A percentile compares a stretch with the other conserved stretches of the same genome.
These are phyloP conservation scores for Hypoxylon trugodes DNA, from an alignment of 495 filamentous ascomycete species.

Conservation along the genomic window DNA sequence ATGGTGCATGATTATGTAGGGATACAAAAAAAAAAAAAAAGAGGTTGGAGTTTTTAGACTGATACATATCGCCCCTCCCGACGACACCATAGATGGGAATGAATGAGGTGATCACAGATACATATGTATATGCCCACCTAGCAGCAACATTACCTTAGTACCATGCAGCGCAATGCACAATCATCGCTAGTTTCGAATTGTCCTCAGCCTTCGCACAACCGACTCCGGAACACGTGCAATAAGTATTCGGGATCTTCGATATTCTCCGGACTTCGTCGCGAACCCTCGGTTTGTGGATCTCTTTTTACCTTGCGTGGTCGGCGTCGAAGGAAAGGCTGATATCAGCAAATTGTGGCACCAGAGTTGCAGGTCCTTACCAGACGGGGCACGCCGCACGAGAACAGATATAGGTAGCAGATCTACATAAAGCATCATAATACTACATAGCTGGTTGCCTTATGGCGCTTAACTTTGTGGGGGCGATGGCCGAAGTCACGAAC, in stretches of 20 bases:
- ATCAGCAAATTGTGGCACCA: constrained; percentile 12
- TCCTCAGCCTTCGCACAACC: constrained; percentile 16
- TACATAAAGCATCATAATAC: constrained; percentile 22
- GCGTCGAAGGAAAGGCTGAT: not conserved
- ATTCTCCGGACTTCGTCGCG: constrained; percentile 4
- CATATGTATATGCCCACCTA: constrained; percentile 2
- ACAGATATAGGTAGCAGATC: constrained; percentile 31
- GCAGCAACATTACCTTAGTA: constrained; percentile 22
- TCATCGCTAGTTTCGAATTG: constrained; percentile 8
- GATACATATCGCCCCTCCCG: constrained; percentile 24
- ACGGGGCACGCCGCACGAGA: constrained; percentile 14
- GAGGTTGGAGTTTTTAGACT: constrained; percentile 22
- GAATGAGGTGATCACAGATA: constrained; percentile 19
- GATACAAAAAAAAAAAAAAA: constrained; percentile 21
- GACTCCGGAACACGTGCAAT: not conserved
- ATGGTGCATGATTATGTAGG: constrained; percentile 2
- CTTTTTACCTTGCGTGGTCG: constrained; percentile 4
- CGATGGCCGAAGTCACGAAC: constrained; percentile 14
- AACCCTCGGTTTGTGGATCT: constrained; percentile 8
- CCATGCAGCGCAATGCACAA: constrained; percentile 28
- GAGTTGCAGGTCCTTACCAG: constrained; percentile 7
- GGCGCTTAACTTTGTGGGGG: constrained; percentile 25
- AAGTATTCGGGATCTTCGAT: constrained; percentile 2
- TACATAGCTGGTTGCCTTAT: constrained; percentile 7
- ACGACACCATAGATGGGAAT: constrained; percentile 12